phyloP scores from a whole-genome alignment of 805 yeast genomes.

The Barnettozyma pratensis region DNA sequence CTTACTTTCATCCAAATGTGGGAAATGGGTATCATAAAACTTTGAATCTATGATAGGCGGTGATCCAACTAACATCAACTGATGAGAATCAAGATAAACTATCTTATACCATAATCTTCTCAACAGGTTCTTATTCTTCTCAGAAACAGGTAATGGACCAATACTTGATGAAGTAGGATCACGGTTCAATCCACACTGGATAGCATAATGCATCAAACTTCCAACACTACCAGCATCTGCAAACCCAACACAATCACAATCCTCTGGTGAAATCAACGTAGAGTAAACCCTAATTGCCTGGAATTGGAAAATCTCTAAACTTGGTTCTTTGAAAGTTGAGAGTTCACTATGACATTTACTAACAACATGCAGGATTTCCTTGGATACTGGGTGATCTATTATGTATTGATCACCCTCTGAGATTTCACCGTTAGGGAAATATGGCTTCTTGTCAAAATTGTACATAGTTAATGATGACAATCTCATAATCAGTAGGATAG shows the following conservation, averaged over 20 bases:
- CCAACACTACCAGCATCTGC: slow-evolving; percentile 18
- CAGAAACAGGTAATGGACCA: background rate
- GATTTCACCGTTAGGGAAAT: background rate
- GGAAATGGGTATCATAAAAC: slow-evolving; percentile 22
- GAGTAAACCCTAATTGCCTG: slow-evolving; percentile 13
- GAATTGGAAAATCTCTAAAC: slow-evolving; percentile 19
- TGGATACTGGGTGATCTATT: slow-evolving; percentile 13
- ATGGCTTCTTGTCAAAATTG: slow-evolving; percentile 14
- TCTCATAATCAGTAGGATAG: slow-evolving; percentile 20
- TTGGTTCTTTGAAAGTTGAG: slow-evolving; percentile 10
- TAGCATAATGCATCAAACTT: slow-evolving; percentile 17
- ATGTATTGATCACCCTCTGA: slow-evolving; percentile 16
- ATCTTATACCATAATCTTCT: slow-evolving; percentile 24
- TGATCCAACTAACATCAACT: slow-evolving; percentile 17
- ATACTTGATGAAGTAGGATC: slow-evolving; percentile 12
- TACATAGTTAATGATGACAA: slow-evolving; percentile 18
- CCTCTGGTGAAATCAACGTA: slow-evolving; percentile 20
- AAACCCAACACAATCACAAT: slow-evolving; percentile 19
- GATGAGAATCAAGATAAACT: slow-evolving; percentile 18
- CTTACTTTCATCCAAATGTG: slow-evolving; percentile 20
- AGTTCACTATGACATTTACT: slow-evolving; percentile 15
- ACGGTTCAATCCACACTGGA: slow-evolving; percentile 19
- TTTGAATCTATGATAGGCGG: slow-evolving; percentile 20
- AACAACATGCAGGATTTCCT: slow-evolving; percentile 8
- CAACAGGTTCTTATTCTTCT: slow-evolving; percentile 13